Percentiles rank a stretch among this genome's conserved stretches.
phyloP scores from a whole-genome alignment of 768 basidiomycete genomes.

The Sistotremastrum suecicum region DNA sequence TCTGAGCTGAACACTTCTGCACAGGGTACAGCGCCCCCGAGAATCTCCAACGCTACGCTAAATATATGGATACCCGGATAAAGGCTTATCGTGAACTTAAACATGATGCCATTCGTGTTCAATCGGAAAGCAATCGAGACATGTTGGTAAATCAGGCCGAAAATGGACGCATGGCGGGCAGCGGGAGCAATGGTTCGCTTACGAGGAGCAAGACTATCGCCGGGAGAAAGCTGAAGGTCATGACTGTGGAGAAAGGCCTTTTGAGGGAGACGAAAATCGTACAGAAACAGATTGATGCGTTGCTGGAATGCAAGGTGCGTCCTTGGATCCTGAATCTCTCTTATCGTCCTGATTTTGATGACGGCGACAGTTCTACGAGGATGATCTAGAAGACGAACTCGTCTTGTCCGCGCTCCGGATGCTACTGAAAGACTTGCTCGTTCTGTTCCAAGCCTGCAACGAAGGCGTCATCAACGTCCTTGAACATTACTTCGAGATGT shows the following conservation, averaged over 20 bases:
- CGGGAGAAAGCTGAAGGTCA: conserved; percentile 72
- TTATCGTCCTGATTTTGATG: background rate
- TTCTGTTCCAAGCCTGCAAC: conserved; percentile 91
- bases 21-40: conserved; percentile 76
- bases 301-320: conserved; percentile 80
- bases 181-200: conserved; percentile 10
- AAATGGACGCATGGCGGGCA: conserved; percentile 10
- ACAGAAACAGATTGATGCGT: conserved; percentile 75
- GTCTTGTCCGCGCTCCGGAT: conserved; percentile 79
- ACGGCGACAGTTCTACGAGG: conserved; percentile 71
- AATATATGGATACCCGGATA: conserved; percentile 81
- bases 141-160: conserved; percentile 40
- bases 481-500: conserved; percentile 99
- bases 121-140: conserved; percentile 86
- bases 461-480: conserved; percentile 82
- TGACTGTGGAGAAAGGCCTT: conserved; percentile 94
- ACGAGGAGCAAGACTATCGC: conserved; percentile 60
- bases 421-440: conserved; percentile 91
- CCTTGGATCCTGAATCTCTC: background rate
- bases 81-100: conserved; percentile 80
- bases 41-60: conserved; percentile 77
- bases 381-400: conserved; percentile 85
- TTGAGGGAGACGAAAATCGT: conserved; percentile 85
- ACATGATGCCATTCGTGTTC: conserved; percentile 87
- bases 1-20: background rate